Percentiles rank a stretch among this genome's conserved stretches.
phyloP scores from a whole-genome alignment of 2,329 filamentous ascomycete species.

The Fusarium oligoseptatum region DNA sequence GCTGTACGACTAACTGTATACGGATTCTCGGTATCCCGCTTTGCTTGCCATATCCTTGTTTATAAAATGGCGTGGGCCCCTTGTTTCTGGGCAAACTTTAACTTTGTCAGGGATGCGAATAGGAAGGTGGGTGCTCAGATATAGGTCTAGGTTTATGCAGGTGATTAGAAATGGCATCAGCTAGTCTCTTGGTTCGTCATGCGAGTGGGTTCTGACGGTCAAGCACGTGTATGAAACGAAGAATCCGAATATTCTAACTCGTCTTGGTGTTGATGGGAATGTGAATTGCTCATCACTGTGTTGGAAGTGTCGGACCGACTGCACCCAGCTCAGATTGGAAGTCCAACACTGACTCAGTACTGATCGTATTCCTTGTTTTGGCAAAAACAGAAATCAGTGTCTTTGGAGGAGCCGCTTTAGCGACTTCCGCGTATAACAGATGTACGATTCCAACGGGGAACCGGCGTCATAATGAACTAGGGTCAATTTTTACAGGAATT shows the following conservation, averaged over 20 bases:
- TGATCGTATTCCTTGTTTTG: not conserved
- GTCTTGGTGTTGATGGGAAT: not conserved
- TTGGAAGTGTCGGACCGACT: not conserved
- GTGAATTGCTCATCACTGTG: not conserved
- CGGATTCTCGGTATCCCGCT: not conserved
- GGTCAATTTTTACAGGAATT: not conserved
- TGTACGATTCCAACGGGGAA: not conserved
- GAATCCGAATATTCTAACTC: not conserved
- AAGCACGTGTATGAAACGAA: not conserved
- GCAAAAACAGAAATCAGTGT: not conserved
- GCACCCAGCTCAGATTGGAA: not conserved
- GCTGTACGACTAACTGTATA: not conserved
- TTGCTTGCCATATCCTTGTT: not conserved
- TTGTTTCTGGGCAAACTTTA: not conserved
- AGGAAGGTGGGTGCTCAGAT: not conserved
- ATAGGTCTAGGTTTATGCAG: not conserved
- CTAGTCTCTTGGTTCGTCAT: not conserved
- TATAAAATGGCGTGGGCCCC: not conserved
- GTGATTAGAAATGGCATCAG: not conserved
- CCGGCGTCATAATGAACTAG: not conserved
- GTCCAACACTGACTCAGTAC: not conserved
- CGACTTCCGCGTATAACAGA: not conserved
- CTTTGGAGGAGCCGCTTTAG: not conserved
- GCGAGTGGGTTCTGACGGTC: not conserved
- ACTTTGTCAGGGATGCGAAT: not conserved